Evolutionary conservation across 2,329 filamentous ascomycete genomes (phyloP).

Genomic region (Corynespora cassiicola): DNA sequence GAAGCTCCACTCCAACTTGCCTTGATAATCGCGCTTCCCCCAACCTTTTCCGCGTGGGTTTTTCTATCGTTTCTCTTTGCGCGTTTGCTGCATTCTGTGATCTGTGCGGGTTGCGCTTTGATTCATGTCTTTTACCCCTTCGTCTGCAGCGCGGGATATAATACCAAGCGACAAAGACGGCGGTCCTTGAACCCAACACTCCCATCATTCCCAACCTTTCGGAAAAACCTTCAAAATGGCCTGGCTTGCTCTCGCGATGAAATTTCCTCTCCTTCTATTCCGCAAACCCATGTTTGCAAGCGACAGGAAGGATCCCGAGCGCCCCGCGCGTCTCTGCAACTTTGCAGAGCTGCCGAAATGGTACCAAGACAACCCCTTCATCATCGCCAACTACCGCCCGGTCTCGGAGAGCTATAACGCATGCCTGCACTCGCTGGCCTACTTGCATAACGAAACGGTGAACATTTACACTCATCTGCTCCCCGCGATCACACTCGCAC

Average conservation of each 20-base stretch:
- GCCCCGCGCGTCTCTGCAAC: slow-evolving; percentile 26
- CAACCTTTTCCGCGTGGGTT: too few species aligned
- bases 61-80: too few species aligned
- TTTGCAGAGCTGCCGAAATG: slow-evolving; percentile 47
- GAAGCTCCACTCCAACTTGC: too few species aligned
- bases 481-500: slow-evolving; percentile 37
- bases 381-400: slow-evolving; percentile 68
- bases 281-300: slow-evolving; percentile 9
- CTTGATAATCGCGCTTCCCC: too few species aligned
- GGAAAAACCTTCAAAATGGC: slow-evolving; percentile 11
- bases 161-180: too few species aligned
- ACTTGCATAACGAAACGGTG: slow-evolving; percentile 70
- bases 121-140: too few species aligned
- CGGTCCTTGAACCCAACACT: too few species aligned
- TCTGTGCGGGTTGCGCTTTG: too few species aligned
- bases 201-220: background rate
- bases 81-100: too few species aligned
- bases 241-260: slow-evolving; percentile 18
- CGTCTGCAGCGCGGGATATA: too few species aligned
- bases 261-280: slow-evolving; percentile 22
- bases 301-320: background rate
- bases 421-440: slow-evolving; percentile 63
- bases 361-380: slow-evolving; percentile 69
- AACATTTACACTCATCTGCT: slow-evolving; percentile 74
- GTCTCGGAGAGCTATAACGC: slow-evolving; percentile 64